phyloP scores from a whole-genome alignment of 2,329 filamentous ascomycete genomes.

The Trichoderma simmonsii region DNA sequence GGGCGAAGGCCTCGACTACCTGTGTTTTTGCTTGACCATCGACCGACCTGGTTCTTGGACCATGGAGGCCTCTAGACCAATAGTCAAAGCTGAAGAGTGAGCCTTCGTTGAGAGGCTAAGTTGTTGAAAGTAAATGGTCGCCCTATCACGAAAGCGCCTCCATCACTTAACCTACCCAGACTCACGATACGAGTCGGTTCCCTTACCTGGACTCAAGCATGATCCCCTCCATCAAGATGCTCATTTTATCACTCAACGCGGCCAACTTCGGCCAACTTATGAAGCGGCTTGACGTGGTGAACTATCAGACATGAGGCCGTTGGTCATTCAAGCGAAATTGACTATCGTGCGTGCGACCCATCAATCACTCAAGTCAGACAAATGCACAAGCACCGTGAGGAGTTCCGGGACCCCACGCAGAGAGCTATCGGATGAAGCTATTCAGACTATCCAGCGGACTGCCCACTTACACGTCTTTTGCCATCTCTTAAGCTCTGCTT shows the following conservation, averaged over 20 bases:
- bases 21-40: background rate
- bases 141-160: background rate
- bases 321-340: background rate
- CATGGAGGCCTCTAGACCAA: background rate
- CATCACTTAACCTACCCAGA: background rate
- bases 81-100: background rate
- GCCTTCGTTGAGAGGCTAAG: background rate
- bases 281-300: background rate
- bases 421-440: background rate
- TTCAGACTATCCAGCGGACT: background rate
- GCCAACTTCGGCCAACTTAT: background rate
- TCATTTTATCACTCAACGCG: too few relatives aligned
- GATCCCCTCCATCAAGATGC: background rate
- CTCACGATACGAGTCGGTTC: background rate
- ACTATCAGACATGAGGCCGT: background rate
- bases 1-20: background rate
- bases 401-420: background rate
- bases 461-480: background rate
- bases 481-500: background rate
- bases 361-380: background rate
- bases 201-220: background rate
- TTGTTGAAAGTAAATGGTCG: background rate
- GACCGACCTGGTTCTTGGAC: background rate
- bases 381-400: background rate
- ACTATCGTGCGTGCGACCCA: background rate